These are phyloP conservation scores for Magnaporthiopsis rhizophila DNA, from an alignment of 2,329 filamentous ascomycete species.

Conservation along the genomic window DNA sequence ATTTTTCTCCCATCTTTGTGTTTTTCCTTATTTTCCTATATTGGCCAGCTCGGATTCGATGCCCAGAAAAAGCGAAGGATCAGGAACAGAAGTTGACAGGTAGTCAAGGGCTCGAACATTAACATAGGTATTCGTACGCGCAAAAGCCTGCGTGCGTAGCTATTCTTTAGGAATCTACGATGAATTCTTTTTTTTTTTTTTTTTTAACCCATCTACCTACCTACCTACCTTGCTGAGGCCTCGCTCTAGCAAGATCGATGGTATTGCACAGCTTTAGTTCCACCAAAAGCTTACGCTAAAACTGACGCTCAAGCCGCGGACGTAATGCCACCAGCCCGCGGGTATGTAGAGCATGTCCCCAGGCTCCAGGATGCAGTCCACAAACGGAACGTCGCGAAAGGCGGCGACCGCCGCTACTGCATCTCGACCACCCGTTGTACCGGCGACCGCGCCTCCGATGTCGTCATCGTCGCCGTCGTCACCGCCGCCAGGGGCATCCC, in stretches of 20 bases:
- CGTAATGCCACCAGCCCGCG: slow-evolving; percentile 97
- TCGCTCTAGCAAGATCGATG: too few species aligned
- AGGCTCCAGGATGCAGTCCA: slow-evolving; percentile 70
- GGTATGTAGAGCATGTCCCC: slow-evolving; percentile 88
- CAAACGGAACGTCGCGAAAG: slow-evolving; percentile 54
- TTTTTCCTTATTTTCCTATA: not conserved
- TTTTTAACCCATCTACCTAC: too few species aligned
- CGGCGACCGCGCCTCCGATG: not conserved
- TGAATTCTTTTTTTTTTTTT: too few species aligned
- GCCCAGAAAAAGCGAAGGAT: too few species aligned
- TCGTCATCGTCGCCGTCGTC: slow-evolving; percentile 3
- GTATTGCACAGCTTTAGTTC: slow-evolving; percentile 38
- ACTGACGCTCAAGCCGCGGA: slow-evolving; percentile 74
- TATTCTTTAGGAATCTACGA: too few species aligned
- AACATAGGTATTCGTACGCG: too few species aligned
- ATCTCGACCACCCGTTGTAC: slow-evolving; percentile 10
- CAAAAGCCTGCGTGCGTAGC: too few species aligned
- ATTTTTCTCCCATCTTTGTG: not conserved
- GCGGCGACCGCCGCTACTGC: slow-evolving; percentile 26
- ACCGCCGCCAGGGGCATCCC: slow-evolving; percentile 31
- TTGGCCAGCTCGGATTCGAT: too few species aligned
- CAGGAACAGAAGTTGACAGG: too few species aligned
- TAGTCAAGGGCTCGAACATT: too few species aligned
- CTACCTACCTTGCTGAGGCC: too few species aligned
- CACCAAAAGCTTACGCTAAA: slow-evolving; percentile 98